phyloP scores from a whole-genome alignment of 495 filamentous ascomycete species.

The Neurospora sp. region DNA sequence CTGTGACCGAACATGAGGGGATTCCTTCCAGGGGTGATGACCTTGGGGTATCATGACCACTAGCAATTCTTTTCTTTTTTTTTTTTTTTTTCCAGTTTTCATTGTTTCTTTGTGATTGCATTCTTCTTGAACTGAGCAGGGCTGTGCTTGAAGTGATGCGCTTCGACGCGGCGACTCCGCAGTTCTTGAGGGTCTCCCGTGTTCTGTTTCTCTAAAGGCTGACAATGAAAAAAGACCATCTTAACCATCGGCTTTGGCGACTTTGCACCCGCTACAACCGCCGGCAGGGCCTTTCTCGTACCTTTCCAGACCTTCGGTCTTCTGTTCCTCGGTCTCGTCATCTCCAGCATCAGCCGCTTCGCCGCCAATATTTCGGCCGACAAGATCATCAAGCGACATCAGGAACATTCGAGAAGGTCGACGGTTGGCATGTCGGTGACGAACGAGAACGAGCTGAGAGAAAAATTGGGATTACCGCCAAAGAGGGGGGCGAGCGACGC shows the following conservation, averaged over 20 bases:
- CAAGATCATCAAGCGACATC: conserved; percentile 56
- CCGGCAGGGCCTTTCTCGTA: conserved; percentile 49
- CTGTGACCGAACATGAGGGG: not conserved
- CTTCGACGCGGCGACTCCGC: no score
- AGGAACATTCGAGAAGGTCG: conserved; percentile 44
- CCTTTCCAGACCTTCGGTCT: conserved; percentile 69
- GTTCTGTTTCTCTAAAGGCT: not conserved
- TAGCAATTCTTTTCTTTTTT: not conserved
- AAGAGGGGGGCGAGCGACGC: conserved; percentile 1
- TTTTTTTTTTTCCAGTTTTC: no score
- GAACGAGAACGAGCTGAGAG: conserved; percentile 32
- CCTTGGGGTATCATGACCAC: not conserved
- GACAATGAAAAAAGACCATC: conserved; percentile 15
- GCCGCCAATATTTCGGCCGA: conserved; percentile 51
- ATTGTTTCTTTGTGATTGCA: no score
- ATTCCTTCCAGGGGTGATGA: not conserved
- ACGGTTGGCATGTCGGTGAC: conserved; percentile 48
- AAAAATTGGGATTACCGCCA: conserved; percentile 30
- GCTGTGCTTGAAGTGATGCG: no score
- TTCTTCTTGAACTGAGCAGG: no score
- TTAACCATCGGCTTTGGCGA: conserved; percentile 67
- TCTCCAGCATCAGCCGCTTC: conserved; percentile 60
- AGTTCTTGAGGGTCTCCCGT: no score
- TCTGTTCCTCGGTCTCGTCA: conserved; percentile 62
- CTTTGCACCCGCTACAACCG: conserved; percentile 38